Evolutionary conservation across 2,329 filamentous ascomycete species (phyloP).

Genomic region (Eutypella sp.): DNA sequence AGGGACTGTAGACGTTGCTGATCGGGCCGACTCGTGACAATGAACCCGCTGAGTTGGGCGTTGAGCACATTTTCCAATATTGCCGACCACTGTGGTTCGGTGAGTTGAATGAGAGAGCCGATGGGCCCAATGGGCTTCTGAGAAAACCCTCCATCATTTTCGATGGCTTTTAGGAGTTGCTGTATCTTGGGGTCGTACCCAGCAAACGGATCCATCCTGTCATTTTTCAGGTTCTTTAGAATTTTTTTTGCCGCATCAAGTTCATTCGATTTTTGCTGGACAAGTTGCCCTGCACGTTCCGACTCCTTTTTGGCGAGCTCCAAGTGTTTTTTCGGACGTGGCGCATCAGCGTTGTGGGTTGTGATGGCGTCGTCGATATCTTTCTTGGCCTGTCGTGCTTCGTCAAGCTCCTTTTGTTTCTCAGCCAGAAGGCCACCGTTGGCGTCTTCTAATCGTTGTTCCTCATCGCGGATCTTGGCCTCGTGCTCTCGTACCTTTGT

Average conservation of each 20-base stretch:
- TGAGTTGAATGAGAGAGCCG: slow-evolving; percentile 69
- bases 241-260: slow-evolving; percentile 46
- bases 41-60: slow-evolving; percentile 66
- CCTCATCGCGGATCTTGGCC: slow-evolving; percentile 49
- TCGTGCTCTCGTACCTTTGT: slow-evolving; percentile 41
- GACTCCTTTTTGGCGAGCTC: slow-evolving; percentile 19
- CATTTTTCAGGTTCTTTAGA: slow-evolving; percentile 48
- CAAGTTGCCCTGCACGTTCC: slow-evolving; percentile 24
- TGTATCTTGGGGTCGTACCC: slow-evolving; percentile 62
- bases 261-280: slow-evolving; percentile 47
- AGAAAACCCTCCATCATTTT: slow-evolving; percentile 62
- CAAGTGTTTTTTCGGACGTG: slow-evolving; percentile 22
- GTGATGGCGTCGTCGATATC: slow-evolving; percentile 33
- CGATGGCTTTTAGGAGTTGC: slow-evolving; percentile 62
- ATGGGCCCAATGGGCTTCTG: slow-evolving; percentile 77
- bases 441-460: slow-evolving; percentile 57
- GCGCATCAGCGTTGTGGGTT: slow-evolving; percentile 18
- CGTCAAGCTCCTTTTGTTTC: slow-evolving; percentile 55
- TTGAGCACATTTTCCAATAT: slow-evolving; percentile 77
- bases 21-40: slow-evolving; percentile 74
- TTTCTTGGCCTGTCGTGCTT: slow-evolving; percentile 47
- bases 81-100: slow-evolving; percentile 75
- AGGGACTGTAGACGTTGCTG: slow-evolving; percentile 61
- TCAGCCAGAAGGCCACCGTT: slow-evolving; percentile 65
- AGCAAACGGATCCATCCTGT: slow-evolving; percentile 54